phyloP scores from a whole-genome alignment of 1,284 basidiomycete genomes.

The Ganoderma sp. region DNA sequence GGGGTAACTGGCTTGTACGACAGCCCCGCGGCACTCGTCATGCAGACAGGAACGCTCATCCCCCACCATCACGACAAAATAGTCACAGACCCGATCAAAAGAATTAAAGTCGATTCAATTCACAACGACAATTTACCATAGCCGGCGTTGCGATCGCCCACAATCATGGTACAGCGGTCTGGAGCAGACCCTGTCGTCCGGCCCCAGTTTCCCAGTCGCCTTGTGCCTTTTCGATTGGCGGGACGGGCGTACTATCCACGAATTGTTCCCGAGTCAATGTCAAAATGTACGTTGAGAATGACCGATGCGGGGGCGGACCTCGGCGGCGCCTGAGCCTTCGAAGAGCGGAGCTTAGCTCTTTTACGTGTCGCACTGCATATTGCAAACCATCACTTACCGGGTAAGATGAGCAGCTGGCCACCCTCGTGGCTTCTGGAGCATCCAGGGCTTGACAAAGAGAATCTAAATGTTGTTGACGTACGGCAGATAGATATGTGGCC shows the following conservation, averaged over 20 bases:
- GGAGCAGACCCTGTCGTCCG: neutral
- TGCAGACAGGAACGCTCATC: neutral
- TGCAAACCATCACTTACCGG: neutral
- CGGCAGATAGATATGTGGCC: slow-evolving; percentile 5
- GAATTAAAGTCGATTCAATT: neutral
- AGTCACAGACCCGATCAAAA: neutral
- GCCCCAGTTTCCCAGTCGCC: neutral
- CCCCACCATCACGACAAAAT: neutral
- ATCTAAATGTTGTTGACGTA: neutral
- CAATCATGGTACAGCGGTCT: neutral
- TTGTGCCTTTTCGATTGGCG: neutral
- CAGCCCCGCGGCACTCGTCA: neutral
- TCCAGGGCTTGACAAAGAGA: neutral
- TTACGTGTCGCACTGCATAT: neutral
- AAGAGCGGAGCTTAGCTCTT: neutral
- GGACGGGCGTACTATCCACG: neutral
- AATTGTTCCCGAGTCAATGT: neutral
- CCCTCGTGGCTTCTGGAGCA: neutral
- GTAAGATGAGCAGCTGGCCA: neutral
- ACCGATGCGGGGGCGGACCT: neutral
- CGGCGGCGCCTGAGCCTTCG: neutral
- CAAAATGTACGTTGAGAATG: neutral
- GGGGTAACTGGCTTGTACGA: neutral
- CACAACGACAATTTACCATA: neutral
- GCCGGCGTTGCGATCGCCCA: neutral